Evolutionary conservation across 768 basidiomycete species (phyloP).

Genomic region (Lentinus brumalis): DNA sequence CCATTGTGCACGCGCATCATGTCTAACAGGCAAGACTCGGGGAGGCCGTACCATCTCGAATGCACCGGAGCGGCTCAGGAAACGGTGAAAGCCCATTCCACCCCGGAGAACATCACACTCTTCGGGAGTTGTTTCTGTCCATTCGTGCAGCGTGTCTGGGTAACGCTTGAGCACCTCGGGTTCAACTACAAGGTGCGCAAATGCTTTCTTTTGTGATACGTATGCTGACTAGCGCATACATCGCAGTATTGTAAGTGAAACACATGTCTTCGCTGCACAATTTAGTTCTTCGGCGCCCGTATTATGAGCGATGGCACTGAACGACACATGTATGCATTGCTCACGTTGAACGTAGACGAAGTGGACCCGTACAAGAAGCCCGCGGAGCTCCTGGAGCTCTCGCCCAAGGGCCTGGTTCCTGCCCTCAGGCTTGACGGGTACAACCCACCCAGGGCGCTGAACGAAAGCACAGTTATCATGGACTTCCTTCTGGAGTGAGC

Average conservation of each 20-base stretch:
- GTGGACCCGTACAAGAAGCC: constrained; percentile 86
- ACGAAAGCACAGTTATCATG: constrained; percentile 80
- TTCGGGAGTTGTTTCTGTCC: constrained; percentile 80
- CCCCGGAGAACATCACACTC: constrained; percentile 57
- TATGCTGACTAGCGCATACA: background rate
- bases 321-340: background rate
- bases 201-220: background rate
- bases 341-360: constrained; percentile 50
- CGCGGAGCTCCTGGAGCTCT: constrained; percentile 73
- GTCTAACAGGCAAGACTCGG: constrained; percentile 36
- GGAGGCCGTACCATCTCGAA: constrained; percentile 41
- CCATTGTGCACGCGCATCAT: constrained; percentile 4
- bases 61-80: constrained; percentile 55
- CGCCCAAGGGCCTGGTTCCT: constrained; percentile 82
- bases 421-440: constrained; percentile 58
- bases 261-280: background rate
- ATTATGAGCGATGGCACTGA: background rate
- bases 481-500: constrained; percentile 76
- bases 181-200: constrained; percentile 67
- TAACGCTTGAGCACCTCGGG: constrained; percentile 66
- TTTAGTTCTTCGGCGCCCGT: background rate
- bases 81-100: constrained; percentile 53
- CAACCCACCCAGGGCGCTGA: constrained; percentile 60
- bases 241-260: constrained; percentile 40
- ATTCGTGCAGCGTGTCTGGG: constrained; percentile 84